Percentiles rank a stretch among this genome's conserved stretches.
Conservation (phyloP, 176 grass and related monocot genomes). For the Pontederia paniculata region DNA sequence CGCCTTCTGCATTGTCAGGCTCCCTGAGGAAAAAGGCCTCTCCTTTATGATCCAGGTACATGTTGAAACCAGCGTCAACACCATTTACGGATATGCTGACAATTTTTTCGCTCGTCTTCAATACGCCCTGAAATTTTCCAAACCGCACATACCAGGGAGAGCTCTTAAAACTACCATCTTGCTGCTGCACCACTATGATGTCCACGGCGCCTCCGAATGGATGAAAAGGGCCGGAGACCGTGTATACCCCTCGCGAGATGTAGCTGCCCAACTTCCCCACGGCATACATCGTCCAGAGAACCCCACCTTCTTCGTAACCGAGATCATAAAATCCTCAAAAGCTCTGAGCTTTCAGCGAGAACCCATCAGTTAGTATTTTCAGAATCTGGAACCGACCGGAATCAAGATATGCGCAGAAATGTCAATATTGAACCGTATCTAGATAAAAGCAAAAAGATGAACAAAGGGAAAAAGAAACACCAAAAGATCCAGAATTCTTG, state of each 20-base stretch:
- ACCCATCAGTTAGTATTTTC: neutral
- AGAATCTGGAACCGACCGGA: neutral
- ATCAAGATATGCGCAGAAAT: neutral
- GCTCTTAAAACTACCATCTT: slow-evolving; percentile 83
- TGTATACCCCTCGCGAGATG: slow-evolving; percentile 48
- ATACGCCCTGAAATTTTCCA: slow-evolving; percentile 91
- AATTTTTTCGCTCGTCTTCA: slow-evolving; percentile 79
- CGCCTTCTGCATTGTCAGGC: slow-evolving; percentile 24
- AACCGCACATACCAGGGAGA: slow-evolving; percentile 91
- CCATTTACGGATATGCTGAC: slow-evolving; percentile 70
- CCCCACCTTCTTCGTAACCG: neutral
- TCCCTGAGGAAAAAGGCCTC: slow-evolving; percentile 69
- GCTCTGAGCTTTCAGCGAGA: slow-evolving; percentile 4
- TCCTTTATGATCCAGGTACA: slow-evolving; percentile 79
- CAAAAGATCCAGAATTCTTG: neutral
- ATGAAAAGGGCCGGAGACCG: slow-evolving; percentile 62
- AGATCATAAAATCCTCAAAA: slow-evolving; percentile 30
- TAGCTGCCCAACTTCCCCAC: slow-evolving; percentile 49
- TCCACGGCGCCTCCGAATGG: slow-evolving; percentile 85
- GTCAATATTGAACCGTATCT: neutral
- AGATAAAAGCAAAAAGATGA: neutral
- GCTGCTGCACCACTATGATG: slow-evolving; percentile 86
- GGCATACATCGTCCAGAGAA: slow-evolving; percentile 37
- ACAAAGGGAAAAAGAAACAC: neutral
- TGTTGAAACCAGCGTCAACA: slow-evolving; percentile 55